A percentile compares a stretch with the other conserved stretches of the same genome.
These are phyloP conservation scores for Yarrowia phangngaensis DNA, from an alignment of 805 yeast species.

Conservation along the genomic window DNA sequence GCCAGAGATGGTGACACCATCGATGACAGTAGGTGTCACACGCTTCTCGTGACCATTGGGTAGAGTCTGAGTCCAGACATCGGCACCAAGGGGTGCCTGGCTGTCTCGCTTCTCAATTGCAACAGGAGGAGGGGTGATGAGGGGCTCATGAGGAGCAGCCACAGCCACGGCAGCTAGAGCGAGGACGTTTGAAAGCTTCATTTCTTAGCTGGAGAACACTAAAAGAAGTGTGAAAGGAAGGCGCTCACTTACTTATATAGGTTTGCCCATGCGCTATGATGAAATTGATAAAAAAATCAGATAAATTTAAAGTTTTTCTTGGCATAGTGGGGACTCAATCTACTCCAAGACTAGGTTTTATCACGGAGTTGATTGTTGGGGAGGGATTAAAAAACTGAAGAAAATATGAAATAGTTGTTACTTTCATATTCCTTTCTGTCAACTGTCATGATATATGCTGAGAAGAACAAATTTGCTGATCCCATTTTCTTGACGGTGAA, in stretches of 20 bases:
- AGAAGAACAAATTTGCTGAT: no score
- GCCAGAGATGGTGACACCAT: conserved; percentile 52
- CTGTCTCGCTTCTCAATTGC: conserved; percentile 10
- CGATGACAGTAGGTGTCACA: conserved; percentile 64
- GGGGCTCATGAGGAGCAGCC: conserved; percentile 25
- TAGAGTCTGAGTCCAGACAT: conserved; percentile 31
- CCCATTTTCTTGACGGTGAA: no score
- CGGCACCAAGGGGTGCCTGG: conserved; percentile 25
- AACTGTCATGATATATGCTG: no score
- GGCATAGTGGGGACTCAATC: conserved; percentile 13
- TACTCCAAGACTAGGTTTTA: conserved; percentile 12
- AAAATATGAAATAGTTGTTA: no score
- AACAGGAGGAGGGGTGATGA: conserved; percentile 14
- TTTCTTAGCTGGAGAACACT: background rate
- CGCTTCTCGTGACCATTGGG: conserved; percentile 29
- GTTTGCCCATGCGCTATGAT: conserved; percentile 5
- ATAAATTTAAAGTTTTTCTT: conserved; percentile 16
- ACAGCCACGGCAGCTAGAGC: conserved; percentile 15
- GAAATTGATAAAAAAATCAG: conserved; percentile 25
- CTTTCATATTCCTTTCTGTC: no score
- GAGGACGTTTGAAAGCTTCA: conserved; percentile 11
- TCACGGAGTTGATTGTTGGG: background rate
- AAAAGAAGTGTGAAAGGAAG: background rate
- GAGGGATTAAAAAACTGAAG: background rate
- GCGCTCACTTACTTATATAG: background rate